Conservation (phyloP, 441 rosid genomes). For the Jatropha podagrica region DNA sequence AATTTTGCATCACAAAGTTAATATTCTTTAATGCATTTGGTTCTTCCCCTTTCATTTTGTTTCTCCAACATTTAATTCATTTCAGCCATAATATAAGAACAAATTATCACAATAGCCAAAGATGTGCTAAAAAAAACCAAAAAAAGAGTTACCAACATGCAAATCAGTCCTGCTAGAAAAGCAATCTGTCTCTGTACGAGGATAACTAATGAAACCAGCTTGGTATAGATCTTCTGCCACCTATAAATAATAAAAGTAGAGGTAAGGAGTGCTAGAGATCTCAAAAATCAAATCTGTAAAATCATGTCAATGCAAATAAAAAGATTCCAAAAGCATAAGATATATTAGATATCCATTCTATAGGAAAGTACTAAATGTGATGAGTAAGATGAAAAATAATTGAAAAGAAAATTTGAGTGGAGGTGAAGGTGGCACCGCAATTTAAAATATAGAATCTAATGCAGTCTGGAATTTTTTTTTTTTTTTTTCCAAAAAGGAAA, state of each 20-base stretch:
- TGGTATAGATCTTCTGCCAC: slow-evolving; percentile 97
- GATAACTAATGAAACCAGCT: slow-evolving; percentile 97
- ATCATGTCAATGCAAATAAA: not conserved
- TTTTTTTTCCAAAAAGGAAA: too few relatives aligned
- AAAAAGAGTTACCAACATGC: slow-evolving; percentile 63
- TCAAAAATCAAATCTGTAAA: not conserved
- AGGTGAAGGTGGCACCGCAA: not conserved
- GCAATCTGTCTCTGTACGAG: slow-evolving; percentile 94
- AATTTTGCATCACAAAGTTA: too few relatives aligned
- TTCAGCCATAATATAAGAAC: not conserved
- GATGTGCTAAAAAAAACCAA: slow-evolving; percentile 11
- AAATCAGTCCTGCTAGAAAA: slow-evolving; percentile 88
- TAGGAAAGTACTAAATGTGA: not conserved
- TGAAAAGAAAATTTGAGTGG: not conserved
- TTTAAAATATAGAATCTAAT: not conserved
- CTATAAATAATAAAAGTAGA: slow-evolving; percentile 39
- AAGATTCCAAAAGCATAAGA: not conserved
- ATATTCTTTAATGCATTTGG: too few relatives aligned
- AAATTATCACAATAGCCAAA: slow-evolving; percentile 18
- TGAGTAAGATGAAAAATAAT: not conserved
- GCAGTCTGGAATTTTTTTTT: not conserved
- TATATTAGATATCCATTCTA: not conserved
- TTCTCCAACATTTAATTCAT: slow-evolving; percentile 2
- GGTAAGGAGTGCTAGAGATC: slow-evolving; percentile 6
- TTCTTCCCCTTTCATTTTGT: not conserved